Evolutionary conservation across 176 grass and related monocot genomes (phyloP).

Genomic region (Bolboschoenus planiculmis): DNA sequence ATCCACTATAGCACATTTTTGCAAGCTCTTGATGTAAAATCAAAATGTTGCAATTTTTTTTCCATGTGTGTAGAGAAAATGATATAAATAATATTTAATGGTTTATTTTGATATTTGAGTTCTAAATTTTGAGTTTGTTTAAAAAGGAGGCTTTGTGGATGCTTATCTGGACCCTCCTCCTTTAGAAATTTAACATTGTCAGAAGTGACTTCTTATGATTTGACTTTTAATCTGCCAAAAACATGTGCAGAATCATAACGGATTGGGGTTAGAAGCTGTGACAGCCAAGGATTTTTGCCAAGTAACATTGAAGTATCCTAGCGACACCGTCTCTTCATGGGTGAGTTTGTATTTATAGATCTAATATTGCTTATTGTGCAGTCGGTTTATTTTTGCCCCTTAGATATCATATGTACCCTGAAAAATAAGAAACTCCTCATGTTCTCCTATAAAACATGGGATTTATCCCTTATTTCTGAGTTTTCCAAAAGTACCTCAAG

Average conservation of each 20-base stretch:
- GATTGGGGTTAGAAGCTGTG: slow-evolving; percentile 60
- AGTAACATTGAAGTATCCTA: slow-evolving; percentile 66
- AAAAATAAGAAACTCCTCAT: background rate
- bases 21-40: background rate
- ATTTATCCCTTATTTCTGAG: background rate
- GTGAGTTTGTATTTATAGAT: slow-evolving; percentile 28
- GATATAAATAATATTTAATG: background rate
- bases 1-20: background rate
- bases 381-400: background rate
- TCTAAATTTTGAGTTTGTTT: background rate
- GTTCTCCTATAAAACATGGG: background rate
- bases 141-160: background rate
- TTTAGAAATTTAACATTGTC: background rate
- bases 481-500: background rate
- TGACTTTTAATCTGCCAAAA: background rate
- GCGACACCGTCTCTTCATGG: slow-evolving; percentile 72
- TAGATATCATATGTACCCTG: background rate
- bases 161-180: background rate
- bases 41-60: background rate
- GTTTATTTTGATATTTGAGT: background rate
- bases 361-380: background rate
- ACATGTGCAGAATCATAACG: slow-evolving; percentile 65
- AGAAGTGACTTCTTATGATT: background rate
- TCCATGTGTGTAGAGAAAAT: background rate
- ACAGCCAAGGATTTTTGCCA: slow-evolving; percentile 47